phyloP scores from a whole-genome alignment of 768 basidiomycete species.

The Cystobasidium ongulense region DNA sequence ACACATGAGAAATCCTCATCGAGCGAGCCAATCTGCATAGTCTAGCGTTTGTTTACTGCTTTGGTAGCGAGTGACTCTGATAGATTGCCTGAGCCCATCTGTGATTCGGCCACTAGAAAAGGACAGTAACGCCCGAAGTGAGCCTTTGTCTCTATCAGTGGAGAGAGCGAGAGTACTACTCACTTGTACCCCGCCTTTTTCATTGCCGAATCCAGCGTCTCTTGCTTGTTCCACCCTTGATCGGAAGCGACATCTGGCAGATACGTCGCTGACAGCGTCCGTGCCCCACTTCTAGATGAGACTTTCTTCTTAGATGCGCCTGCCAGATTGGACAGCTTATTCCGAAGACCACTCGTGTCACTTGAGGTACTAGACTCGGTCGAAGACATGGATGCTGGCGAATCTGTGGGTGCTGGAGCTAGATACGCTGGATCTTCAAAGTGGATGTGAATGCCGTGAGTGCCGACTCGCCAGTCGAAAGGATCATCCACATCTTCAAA shows the following conservation, averaged over 20 bases:
- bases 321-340: background rate
- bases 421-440: slow-evolving; percentile 74
- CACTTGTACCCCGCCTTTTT: slow-evolving; percentile 78
- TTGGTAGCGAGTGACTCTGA: slow-evolving; percentile 74
- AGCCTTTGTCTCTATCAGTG: background rate
- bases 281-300: slow-evolving; percentile 40
- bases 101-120: slow-evolving; percentile 56
- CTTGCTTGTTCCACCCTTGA: slow-evolving; percentile 86
- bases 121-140: background rate
- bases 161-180: background rate
- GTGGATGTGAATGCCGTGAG: slow-evolving; percentile 81
- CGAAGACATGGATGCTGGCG: slow-evolving; percentile 52
- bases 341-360: slow-evolving; percentile 33
- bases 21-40: slow-evolving; percentile 65
- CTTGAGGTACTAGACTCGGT: slow-evolving; percentile 40
- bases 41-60: slow-evolving; percentile 59
- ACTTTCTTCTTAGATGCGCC: background rate
- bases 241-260: slow-evolving; percentile 84
- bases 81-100: slow-evolving; percentile 66
- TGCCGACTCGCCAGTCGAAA: slow-evolving; percentile 85
- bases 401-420: slow-evolving; percentile 2
- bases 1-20: no score
- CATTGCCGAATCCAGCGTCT: slow-evolving; percentile 84
- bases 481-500: slow-evolving; percentile 77
- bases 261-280: slow-evolving; percentile 65